Conservation (phyloP, 1,284 basidiomycete species). For the Xerocomus cyaneibrunnescens region DNA sequence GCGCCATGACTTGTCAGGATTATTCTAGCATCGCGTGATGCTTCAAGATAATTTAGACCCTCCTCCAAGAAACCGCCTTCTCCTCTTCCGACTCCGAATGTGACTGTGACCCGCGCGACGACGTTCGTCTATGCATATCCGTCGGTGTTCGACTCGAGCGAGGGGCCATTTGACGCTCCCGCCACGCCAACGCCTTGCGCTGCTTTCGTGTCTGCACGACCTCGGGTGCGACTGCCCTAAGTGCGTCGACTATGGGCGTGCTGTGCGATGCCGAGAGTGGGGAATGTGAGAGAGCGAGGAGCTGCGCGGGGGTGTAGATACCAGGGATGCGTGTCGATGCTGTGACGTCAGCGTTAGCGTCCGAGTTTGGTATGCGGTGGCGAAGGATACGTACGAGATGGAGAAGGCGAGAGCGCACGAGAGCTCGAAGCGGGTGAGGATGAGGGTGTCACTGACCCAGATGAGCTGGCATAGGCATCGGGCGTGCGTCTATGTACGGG, state of each 20-base stretch:
- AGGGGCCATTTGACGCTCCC: conserved; percentile 8
- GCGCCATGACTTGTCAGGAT: too few species aligned
- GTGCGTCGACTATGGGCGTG: background rate
- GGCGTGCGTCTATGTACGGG: conserved; percentile 28
- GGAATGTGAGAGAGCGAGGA: conserved; percentile 24
- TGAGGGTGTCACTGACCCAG: background rate
- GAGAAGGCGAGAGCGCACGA: background rate
- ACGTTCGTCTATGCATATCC: background rate
- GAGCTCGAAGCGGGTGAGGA: conserved; percentile 13
- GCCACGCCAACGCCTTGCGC: conserved; percentile 30
- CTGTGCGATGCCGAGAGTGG: conserved; percentile 9
- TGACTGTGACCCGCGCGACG: conserved; percentile 15
- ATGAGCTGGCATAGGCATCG: conserved; percentile 4
- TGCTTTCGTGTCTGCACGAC: conserved; percentile 25
- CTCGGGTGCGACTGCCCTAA: conserved; percentile 26
- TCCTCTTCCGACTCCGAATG: conserved; percentile 24
- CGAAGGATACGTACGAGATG: conserved; percentile 14
- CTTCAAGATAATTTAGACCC: background rate
- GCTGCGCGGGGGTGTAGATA: conserved; percentile 30
- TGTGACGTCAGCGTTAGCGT: background rate
- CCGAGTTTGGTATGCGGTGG: background rate
- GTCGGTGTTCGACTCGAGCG: background rate
- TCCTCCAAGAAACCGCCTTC: conserved; percentile 19
- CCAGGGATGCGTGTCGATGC: background rate
- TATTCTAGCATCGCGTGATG: background rate